These are phyloP conservation scores for Tylopilus subfusipes DNA, from an alignment of 768 basidiomycete genomes.

Conservation along the genomic window DNA sequence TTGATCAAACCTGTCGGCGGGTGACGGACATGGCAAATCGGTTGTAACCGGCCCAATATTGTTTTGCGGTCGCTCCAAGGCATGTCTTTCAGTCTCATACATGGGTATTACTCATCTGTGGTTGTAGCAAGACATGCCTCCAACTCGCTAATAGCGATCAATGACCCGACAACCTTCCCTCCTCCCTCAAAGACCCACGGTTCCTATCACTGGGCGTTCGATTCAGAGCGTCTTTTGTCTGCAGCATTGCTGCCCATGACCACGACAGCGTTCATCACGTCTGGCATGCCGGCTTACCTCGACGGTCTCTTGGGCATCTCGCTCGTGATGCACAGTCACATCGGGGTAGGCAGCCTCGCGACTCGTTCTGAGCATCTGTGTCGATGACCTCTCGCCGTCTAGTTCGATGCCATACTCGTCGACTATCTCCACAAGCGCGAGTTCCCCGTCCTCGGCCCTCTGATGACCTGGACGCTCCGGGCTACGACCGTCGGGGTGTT, in stretches of 20 bases:
- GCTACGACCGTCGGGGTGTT: constrained; percentile 75
- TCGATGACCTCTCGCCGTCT: neutral
- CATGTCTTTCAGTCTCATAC: constrained; percentile 11
- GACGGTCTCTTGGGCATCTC: constrained; percentile 87
- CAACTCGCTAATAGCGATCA: constrained; percentile 62
- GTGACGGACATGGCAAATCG: neutral
- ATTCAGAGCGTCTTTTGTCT: constrained; percentile 85
- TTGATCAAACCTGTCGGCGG: too few species aligned
- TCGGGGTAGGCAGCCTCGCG: constrained; percentile 59
- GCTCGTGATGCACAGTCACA: constrained; percentile 92
- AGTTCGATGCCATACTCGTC: constrained; percentile 75
- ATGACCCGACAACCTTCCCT: constrained; percentile 92
- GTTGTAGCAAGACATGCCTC: constrained; percentile 41
- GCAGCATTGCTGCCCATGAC: constrained; percentile 88
- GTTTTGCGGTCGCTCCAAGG: constrained; percentile 42
- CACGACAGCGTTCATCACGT: constrained; percentile 78
- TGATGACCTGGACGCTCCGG: constrained; percentile 73
- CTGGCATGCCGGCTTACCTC: constrained; percentile 66
- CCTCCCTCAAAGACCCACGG: constrained; percentile 77
- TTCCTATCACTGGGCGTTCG: constrained; percentile 91
- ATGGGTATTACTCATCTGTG: neutral
- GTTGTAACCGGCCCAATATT: constrained; percentile 15
- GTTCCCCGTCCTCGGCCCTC: constrained; percentile 75
- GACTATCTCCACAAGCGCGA: constrained; percentile 96
- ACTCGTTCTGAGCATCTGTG: neutral